Percentiles rank a stretch among this genome's conserved stretches.
phyloP scores from a whole-genome alignment of 805 yeast genomes.

The Sungouiella thailandica region DNA sequence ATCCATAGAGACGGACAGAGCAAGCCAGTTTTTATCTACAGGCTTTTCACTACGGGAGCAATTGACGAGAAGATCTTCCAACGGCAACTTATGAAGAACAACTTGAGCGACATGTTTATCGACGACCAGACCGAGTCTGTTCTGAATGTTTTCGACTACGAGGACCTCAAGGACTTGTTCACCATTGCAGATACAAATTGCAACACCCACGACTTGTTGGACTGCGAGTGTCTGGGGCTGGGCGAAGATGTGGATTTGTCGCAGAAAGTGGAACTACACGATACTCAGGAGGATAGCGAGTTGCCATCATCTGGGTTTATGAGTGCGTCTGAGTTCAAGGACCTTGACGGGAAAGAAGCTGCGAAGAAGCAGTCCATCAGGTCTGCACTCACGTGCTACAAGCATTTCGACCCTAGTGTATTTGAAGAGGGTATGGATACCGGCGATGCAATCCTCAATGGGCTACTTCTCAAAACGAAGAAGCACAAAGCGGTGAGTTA shows the following conservation, averaged over 20 bases:
- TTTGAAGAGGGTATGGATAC: slow-evolving; percentile 4
- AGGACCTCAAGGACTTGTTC: slow-evolving; percentile 73
- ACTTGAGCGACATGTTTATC: slow-evolving; percentile 68
- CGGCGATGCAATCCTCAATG: slow-evolving; percentile 11
- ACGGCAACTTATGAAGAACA: slow-evolving; percentile 80
- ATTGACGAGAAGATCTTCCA: slow-evolving; percentile 94
- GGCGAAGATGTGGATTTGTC: slow-evolving; percentile 35
- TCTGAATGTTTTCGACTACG: slow-evolving; percentile 62
- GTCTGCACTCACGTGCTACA: slow-evolving; percentile 56
- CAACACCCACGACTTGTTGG: slow-evolving; percentile 75
- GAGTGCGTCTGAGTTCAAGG: slow-evolving; percentile 48
- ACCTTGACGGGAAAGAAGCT: slow-evolving; percentile 18
- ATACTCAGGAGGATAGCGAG: slow-evolving; percentile 9
- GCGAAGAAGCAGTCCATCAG: slow-evolving; percentile 43
- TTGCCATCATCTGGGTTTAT: slow-evolving; percentile 35
- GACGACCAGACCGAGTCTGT: slow-evolving; percentile 37
- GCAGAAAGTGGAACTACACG: slow-evolving; percentile 2
- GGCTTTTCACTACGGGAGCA: slow-evolving; percentile 82
- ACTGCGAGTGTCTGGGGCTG: slow-evolving; percentile 55
- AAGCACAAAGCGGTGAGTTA: slow-evolving; percentile 8
- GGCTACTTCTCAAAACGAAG: slow-evolving; percentile 6
- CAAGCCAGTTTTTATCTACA: slow-evolving; percentile 70
- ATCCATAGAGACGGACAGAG: slow-evolving; percentile 92
- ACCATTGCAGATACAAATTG: slow-evolving; percentile 48
- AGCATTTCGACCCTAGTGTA: slow-evolving; percentile 52